Evolutionary conservation across 345 rosid genomes (phyloP), one percentile per base, ranked within the genome.

Genomic region (Firmiana major): DNA sequence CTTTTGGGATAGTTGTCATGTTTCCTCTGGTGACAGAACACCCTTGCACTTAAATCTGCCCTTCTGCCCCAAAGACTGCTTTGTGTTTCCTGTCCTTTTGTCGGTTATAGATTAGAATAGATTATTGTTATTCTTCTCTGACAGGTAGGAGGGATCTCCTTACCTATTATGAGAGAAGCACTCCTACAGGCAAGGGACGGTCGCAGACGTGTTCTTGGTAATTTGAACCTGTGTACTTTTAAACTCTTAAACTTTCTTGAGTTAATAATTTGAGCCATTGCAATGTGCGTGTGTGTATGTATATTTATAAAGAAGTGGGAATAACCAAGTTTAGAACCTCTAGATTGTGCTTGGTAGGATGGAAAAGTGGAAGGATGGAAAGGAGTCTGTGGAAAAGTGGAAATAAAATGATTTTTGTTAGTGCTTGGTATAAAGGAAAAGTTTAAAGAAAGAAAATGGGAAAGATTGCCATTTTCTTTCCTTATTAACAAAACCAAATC

Each of bases 121-220:
- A 28, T 45, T 19, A 10, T 73, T 71, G 54, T 76, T 26, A 6
- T 79, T 71, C n/a, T 66, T 38, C 67, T 49, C 15, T 83, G 64
- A 77, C 75, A 96, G 99, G 95, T 96, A 60, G 95, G 89, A 80
- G 99, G 99, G 72, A 89, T 96, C 80, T 91, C 97, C 73, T 86
- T 93, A 84, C 87, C 92, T 15, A 88, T 88, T 54, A 91, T 96
- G 98, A 89, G 81, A 85, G 83, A 87, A 78, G 97, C 99, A 82
- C 89, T 96, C 63, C 80, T 90, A 68, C 98, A 93, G 80, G 99
- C 98, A 58, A 92, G 81, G 82, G 87, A 90, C 73, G 99, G 98
- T 15, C 97, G 99, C 62, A 90, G 84, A 83, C 89, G 80, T 81
- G 89, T 96, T 81, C 98, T 96, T 77, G 97, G 99, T 93, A 91